Evolutionary conservation across 805 yeast genomes (phyloP).

Genomic region (Cyberlindnera xishuangbannaensis): DNA sequence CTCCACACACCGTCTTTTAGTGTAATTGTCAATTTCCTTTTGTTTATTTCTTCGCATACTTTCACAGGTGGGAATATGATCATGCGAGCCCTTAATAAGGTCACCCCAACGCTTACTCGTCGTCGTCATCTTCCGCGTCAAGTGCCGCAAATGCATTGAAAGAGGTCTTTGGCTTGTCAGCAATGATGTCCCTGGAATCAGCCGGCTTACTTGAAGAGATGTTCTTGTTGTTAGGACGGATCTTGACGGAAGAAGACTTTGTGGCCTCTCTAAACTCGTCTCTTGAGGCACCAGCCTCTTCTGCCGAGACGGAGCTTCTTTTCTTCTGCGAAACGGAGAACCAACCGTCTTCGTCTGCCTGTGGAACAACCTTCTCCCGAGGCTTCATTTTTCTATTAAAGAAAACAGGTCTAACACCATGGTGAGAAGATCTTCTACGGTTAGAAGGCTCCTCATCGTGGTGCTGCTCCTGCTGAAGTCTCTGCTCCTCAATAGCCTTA

Average conservation of each 20-base stretch:
- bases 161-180: constrained; percentile 57
- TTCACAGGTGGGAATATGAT: no score
- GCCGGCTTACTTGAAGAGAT: constrained; percentile 70
- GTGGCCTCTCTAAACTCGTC: constrained; percentile 43
- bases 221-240: constrained; percentile 68
- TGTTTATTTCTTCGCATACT: no score
- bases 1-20: no score
- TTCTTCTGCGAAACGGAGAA: constrained; percentile 47
- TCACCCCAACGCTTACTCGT: no score
- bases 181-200: constrained; percentile 64
- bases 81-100: background rate
- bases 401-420: constrained; percentile 44
- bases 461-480: constrained; percentile 35
- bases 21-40: no score
- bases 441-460: constrained; percentile 14
- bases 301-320: constrained; percentile 32
- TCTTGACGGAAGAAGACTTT: constrained; percentile 33
- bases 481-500: constrained; percentile 60
- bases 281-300: constrained; percentile 41
- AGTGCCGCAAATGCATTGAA: constrained; percentile 84
- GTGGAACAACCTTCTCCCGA: constrained; percentile 26
- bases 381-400: constrained; percentile 41
- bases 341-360: constrained; percentile 80
- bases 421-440: constrained; percentile 54
- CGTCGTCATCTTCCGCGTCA: constrained; percentile 23